These are phyloP conservation scores for Phytopythium litorale DNA, from an alignment of 352 stramenopile species.

Conservation along the genomic window DNA sequence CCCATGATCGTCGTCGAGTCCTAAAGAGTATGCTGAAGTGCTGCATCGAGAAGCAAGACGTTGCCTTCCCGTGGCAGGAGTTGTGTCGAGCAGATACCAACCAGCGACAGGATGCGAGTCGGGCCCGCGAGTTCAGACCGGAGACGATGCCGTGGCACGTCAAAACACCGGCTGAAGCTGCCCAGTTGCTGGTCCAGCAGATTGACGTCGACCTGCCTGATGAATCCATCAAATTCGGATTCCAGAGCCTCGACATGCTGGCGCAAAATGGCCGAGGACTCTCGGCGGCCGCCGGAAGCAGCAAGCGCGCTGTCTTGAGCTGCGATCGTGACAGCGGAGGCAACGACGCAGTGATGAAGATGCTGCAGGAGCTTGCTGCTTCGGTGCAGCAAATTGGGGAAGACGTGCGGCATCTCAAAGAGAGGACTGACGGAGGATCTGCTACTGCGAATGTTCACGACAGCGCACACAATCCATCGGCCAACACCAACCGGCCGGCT, in stretches of 20 bases:
- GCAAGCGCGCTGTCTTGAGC: background rate
- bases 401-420: background rate
- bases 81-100: conserved; percentile 19
- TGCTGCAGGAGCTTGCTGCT: background rate
- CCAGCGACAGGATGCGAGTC: background rate
- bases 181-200: conserved; percentile 4
- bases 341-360: background rate
- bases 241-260: conserved; percentile 9
- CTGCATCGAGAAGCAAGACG: conserved; percentile 3
- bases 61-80: background rate
- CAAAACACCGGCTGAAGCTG: conserved; percentile 4
- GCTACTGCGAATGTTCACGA: no score
- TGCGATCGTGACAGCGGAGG: background rate
- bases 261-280: background rate
- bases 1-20: conserved; percentile 11
- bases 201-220: conserved; percentile 13
- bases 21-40: conserved; percentile 11
- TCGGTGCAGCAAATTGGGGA: background rate
- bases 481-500: no score
- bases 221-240: conserved; percentile 16
- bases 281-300: background rate
- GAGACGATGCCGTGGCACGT: background rate
- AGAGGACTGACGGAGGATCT: background rate
- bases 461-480: no score
- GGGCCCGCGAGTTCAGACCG: no score